Conservation (phyloP, 1,284 basidiomycete species). For the Tetrapyrgos nigripes region DNA sequence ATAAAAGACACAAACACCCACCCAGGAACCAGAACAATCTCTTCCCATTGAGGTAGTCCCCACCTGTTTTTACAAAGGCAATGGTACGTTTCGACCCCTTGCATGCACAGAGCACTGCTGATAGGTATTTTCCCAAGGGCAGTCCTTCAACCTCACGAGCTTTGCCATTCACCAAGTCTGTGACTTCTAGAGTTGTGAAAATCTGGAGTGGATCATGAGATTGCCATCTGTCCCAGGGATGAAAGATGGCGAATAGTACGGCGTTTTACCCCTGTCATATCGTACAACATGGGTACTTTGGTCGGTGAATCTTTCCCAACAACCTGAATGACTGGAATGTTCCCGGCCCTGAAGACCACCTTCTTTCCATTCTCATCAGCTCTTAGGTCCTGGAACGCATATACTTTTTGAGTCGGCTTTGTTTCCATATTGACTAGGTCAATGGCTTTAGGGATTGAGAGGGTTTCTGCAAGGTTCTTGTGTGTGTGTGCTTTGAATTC, state of each 20-base stretch:
- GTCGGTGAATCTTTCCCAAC: constrained; percentile 38
- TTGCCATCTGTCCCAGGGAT: constrained; percentile 52
- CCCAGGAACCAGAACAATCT: constrained; percentile 77
- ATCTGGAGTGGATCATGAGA: constrained; percentile 69
- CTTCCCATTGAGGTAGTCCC: constrained; percentile 64
- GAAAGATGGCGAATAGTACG: constrained; percentile 76
- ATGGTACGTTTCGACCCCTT: constrained; percentile 49
- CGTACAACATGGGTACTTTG: constrained; percentile 55
- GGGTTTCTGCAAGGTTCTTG: constrained; percentile 67
- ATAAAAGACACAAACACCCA: constrained; percentile 33
- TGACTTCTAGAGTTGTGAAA: constrained; percentile 71
- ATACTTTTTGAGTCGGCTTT: constrained; percentile 56
- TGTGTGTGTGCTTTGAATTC: constrained; percentile 68
- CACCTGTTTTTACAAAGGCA: constrained; percentile 68
- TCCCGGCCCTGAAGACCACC: constrained; percentile 62
- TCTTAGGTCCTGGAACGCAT: constrained; percentile 64
- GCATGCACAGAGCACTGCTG: constrained; percentile 59
- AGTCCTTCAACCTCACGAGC: constrained; percentile 61
- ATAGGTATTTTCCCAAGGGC: constrained; percentile 69
- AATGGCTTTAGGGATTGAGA: constrained; percentile 39
- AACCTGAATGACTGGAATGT: constrained; percentile 57
- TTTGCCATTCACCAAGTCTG: constrained; percentile 51
- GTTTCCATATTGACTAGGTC: constrained; percentile 62
- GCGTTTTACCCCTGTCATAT: constrained; percentile 36
- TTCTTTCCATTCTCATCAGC: constrained; percentile 58